Evolutionary conservation across 352 stramenopile species (phyloP).

Genomic region (Globisporangium abappressorium): DNA sequence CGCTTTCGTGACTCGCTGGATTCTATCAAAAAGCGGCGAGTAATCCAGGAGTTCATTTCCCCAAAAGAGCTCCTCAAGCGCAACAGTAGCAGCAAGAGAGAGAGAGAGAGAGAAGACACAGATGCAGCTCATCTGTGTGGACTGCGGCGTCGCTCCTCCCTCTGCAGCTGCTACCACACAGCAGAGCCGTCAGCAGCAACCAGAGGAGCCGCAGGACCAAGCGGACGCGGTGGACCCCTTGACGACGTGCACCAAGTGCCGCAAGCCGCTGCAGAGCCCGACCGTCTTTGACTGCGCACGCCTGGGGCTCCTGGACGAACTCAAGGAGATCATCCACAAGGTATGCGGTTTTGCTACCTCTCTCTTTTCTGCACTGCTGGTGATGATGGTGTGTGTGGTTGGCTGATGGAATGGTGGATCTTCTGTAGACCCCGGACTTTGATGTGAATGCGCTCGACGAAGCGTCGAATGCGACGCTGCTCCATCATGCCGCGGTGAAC

Average conservation of each 20-base stretch:
- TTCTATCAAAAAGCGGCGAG: not conserved
- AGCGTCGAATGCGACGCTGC: slow-evolving; percentile 54
- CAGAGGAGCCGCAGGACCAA: not conserved
- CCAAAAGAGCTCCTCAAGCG: not conserved
- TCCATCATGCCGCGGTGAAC: slow-evolving; percentile 79
- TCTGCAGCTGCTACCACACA: not conserved
- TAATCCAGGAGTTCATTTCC: not conserved
- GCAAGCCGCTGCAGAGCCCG: slow-evolving; percentile 26
- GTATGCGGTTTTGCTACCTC: not conserved
- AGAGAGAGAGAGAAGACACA: not conserved
- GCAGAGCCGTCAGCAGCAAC: not conserved
- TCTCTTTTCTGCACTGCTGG: not conserved
- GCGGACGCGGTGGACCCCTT: not conserved
- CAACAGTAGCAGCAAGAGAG: not conserved
- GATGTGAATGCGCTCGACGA: slow-evolving; percentile 57
- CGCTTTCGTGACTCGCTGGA: not conserved
- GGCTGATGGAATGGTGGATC: not conserved
- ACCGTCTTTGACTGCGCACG: slow-evolving; percentile 65
- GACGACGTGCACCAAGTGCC: slow-evolving; percentile 40
- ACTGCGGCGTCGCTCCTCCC: slow-evolving; percentile 23
- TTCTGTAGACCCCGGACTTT: slow-evolving; percentile 38
- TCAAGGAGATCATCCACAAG: slow-evolving; percentile 43
- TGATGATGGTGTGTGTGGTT: not conserved
- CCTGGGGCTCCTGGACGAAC: slow-evolving; percentile 51
- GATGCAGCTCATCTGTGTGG: slow-evolving; percentile 34